Evolutionary conservation across 768 basidiomycete species (phyloP), one percentile per base, ranked within the genome.

Genomic region (Saitozyma sp.): DNA sequence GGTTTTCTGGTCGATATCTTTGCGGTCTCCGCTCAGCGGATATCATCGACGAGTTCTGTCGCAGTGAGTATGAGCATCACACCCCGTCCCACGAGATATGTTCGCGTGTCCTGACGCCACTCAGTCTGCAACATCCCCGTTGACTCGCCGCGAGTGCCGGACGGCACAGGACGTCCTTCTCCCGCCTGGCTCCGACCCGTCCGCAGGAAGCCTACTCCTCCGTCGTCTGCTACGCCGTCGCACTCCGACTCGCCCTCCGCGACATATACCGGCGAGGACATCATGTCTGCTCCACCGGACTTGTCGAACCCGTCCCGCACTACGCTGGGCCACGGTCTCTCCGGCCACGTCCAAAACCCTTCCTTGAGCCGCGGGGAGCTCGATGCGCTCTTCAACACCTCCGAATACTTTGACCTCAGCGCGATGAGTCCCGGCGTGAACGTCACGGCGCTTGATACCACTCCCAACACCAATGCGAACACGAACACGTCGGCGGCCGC

Each of bases 21-120:
- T 95, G 93, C 75, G 92, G 92, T 1, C 85, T 92, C 49, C 83
- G 93, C 56, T 91, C 89, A 51, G 91, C 92, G 38, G 93, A 95
- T 79, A 84, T 95, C 49, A 89, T 96, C 85, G 92, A 95, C 75
- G 93, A 95, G 78, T 93, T 94, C 78, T 95, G 93, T 81, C 86
- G 92, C 62, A 80, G 81, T 81, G 77, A 80, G 91, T 29, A 29
- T 29, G 29, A 29, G 29, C 29, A 29, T 29, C 29, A 5, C 29
- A 29, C 29, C 29, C 88, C 17, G 11, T 49, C 43, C 58, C 8
- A n/a, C 16, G 9, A 41, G 29, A 37, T n/a, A 56, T 13, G 50
- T 52, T 52, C 51, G 10, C 65, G 78, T 82, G n/a, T 46, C n/a
- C 29, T 70, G 45, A 64, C 37, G 13, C 9, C 43, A 16, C 6